A percentile compares a stretch with the other conserved stretches of the same genome.
Conservation (phyloP, 352 stramenopile genomes). For the Albugo laibachii region DNA sequence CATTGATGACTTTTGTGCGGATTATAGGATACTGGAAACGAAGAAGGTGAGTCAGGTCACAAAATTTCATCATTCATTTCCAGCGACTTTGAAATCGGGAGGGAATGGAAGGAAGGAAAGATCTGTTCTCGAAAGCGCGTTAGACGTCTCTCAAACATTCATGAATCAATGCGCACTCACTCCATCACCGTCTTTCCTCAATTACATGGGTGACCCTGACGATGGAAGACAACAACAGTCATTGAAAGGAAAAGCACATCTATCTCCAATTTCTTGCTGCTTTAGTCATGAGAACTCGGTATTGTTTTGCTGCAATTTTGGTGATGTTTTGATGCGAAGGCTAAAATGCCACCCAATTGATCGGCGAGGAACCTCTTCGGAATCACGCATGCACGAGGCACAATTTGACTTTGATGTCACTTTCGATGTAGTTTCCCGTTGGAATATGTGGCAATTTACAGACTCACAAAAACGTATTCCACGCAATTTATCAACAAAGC, state of each 20-base stretch:
- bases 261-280: too few relatives aligned
- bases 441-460: background rate
- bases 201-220: background rate
- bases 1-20: conserved; percentile 30
- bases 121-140: background rate
- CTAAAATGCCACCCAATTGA: background rate
- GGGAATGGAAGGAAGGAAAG: background rate
- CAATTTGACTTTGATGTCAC: background rate
- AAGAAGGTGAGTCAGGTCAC: conserved; percentile 44
- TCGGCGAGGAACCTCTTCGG: background rate
- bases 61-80: conserved; percentile 48
- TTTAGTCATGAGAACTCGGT: background rate
- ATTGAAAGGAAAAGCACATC: background rate
- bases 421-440: background rate
- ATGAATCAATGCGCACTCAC: background rate
- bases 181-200: background rate
- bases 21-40: conserved; percentile 37
- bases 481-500: background rate
- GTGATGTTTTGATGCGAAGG: background rate
- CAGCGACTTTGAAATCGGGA: conserved; percentile 6
- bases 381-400: background rate
- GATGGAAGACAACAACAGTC: background rate
- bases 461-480: background rate
- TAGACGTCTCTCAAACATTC: background rate
- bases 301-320: background rate